phyloP scores from a whole-genome alignment of 257 asterid species.

The Solanum bukasovii region DNA sequence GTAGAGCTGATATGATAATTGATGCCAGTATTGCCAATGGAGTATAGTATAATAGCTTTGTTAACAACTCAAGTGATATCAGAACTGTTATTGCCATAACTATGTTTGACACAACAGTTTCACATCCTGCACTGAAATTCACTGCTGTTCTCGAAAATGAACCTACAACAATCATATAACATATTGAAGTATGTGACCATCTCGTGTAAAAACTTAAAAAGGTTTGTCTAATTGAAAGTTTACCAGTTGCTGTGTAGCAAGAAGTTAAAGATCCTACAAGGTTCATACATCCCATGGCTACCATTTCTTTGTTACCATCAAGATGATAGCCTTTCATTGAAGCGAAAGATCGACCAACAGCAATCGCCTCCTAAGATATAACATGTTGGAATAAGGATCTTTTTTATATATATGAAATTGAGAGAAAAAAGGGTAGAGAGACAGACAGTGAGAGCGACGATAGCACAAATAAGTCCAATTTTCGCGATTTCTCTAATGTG shows the following conservation, averaged over 20 bases:
- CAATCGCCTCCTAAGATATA: constrained; percentile 63
- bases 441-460: constrained; percentile 82
- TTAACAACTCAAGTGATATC: constrained; percentile 38
- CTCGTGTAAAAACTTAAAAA: neutral
- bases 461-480: constrained; percentile 66
- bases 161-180: constrained; percentile 18
- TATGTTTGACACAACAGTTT: constrained; percentile 56
- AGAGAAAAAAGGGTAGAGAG: neutral
- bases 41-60: constrained; percentile 49
- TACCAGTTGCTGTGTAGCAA: constrained; percentile 74
- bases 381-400: neutral
- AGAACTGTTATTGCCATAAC: constrained; percentile 64
- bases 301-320: constrained; percentile 93
- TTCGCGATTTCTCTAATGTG: constrained; percentile 54
- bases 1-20: constrained; percentile 59
- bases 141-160: constrained; percentile 80
- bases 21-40: constrained; percentile 67
- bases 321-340: constrained; percentile 67
- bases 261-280: constrained; percentile 66
- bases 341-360: constrained; percentile 83
- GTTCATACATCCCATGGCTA: constrained; percentile 78
- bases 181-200: neutral
- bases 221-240: no score
- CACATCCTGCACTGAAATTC: constrained; percentile 67
- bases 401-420: neutral